Evolutionary conservation across 1,139 yeast genomes (phyloP).

Genomic region (Lodderomyces metapsilosis): DNA sequence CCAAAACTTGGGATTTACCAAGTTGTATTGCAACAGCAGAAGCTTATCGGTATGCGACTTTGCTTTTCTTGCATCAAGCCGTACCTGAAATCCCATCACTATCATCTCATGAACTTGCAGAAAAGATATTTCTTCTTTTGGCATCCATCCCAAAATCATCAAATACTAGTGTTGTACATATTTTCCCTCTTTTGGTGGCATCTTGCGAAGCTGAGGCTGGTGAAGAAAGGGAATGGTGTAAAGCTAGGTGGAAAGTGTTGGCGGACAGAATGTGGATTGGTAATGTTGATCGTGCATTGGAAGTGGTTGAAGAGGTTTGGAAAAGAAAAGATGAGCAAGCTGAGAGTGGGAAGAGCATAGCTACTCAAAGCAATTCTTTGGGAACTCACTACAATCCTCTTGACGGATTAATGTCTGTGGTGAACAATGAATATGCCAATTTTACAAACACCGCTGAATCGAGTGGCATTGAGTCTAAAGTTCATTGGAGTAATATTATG

Average conservation of each 20-base stretch:
- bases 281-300: slow-evolving; percentile 61
- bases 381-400: slow-evolving; percentile 26
- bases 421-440: slow-evolving; percentile 24
- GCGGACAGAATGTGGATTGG: slow-evolving; percentile 61
- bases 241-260: slow-evolving; percentile 56
- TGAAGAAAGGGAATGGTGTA: slow-evolving; percentile 64
- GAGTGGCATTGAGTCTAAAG: slow-evolving; percentile 47
- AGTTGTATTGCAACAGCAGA: slow-evolving; percentile 69
- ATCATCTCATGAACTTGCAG: slow-evolving; percentile 55
- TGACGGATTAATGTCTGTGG: slow-evolving; percentile 45
- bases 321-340: slow-evolving; percentile 48
- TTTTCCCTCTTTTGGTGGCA: slow-evolving; percentile 61
- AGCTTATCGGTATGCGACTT: slow-evolving; percentile 59
- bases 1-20: slow-evolving; percentile 48
- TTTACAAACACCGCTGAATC: slow-evolving; percentile 28
- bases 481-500: slow-evolving; percentile 73
- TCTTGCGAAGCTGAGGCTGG: slow-evolving; percentile 62
- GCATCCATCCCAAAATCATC: slow-evolving; percentile 66
- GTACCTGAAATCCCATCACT: slow-evolving; percentile 65
- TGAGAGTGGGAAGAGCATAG: slow-evolving; percentile 14
- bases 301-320: slow-evolving; percentile 74
- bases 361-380: slow-evolving; percentile 9
- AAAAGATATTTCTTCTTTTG: slow-evolving; percentile 55
- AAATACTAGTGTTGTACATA: slow-evolving; percentile 55
- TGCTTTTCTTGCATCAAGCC: slow-evolving; percentile 63